Evolutionary conservation across 2,329 filamentous ascomycete genomes (phyloP), one percentile per base, ranked within the genome.

Genomic region (Alternaria burnsii): DNA sequence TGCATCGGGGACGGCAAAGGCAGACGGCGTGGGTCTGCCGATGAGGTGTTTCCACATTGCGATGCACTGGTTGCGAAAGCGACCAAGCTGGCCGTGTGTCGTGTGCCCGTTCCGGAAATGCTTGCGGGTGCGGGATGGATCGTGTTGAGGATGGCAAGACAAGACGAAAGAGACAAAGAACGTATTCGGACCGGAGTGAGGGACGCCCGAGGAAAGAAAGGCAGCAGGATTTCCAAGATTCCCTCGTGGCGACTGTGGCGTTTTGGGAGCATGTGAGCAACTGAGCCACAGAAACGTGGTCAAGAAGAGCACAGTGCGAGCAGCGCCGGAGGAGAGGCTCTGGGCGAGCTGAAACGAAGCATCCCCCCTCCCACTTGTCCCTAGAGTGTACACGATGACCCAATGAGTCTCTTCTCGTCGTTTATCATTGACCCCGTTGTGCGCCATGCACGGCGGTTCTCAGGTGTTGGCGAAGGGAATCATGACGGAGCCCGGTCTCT

Each of bases 381-480:
- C 28, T 58, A 32, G 28, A 24, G 30, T 12, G 55, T 43, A 14
- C 55, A 50, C 8, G 38, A 75, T 74, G 69, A 54, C 65, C 67
- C 67, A 56, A 79, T 80, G 78, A 80, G 73, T 68, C 65, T 79
- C 56, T 71, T 81, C 42, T 76, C 76, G 48, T 78, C 77, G 14
- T 78, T 79, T 56, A 71, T 80, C 65, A 73, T 80, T 63, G 77
- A 78, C 48, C 78, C 78, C 42, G 76, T 79, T 36, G 74, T 79
- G 61, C 76, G 78, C 42, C 76, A 78, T 60, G 77, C 76, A 18
- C 76, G 78, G 30, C 74, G 78, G 34, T 76, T 80, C 58, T 80
- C 77, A 36, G 71, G 70, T 50, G 57, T 56, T 46, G 60, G 62
- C 55, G 64, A 61, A 53, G 62, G 61, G 58, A 66, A 53, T 58